Percentiles rank a stretch among this genome's conserved stretches.
phyloP scores from a whole-genome alignment of 331 rosid species.

The Ulmus americana region DNA sequence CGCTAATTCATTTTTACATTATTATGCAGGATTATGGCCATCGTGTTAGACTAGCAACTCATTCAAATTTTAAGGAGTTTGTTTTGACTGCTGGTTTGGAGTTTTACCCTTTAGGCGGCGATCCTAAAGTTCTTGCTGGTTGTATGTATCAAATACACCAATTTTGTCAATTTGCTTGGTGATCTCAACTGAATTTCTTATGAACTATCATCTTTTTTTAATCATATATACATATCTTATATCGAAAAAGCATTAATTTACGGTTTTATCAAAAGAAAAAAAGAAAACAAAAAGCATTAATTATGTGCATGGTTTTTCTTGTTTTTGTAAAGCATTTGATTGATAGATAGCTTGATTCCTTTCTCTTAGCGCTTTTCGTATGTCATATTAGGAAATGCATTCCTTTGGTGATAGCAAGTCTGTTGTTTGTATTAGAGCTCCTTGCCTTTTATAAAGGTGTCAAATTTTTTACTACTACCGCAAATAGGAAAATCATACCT shows the following conservation, averaged over 20 bases:
- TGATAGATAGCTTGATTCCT: not conserved
- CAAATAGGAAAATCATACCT: too few species aligned
- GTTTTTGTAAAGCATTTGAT: not conserved
- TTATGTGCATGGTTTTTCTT: too few species aligned
- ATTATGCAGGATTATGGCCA: slow-evolving; percentile 93
- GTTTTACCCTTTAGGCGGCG: slow-evolving; percentile 92
- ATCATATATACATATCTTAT: not conserved
- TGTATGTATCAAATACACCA: slow-evolving; percentile 52
- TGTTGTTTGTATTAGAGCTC: too few species aligned
- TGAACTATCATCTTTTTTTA: slow-evolving; percentile 1
- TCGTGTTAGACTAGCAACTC: slow-evolving; percentile 96
- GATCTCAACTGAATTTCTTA: slow-evolving; percentile 5
- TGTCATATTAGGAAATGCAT: not conserved
- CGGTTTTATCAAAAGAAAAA: too few species aligned
- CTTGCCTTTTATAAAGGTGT: too few species aligned
- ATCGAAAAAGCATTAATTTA: too few species aligned
- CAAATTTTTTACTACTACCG: too few species aligned
- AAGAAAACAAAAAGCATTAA: too few species aligned
- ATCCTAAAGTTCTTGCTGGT: slow-evolving; percentile 96
- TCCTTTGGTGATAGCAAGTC: too few species aligned
- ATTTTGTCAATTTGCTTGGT: slow-evolving; percentile 25
- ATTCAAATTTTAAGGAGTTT: slow-evolving; percentile 97
- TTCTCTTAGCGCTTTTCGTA: not conserved
- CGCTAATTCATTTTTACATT: slow-evolving; percentile 19
- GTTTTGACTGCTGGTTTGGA: slow-evolving; percentile 98